Base-by-base conservation (phyloP, 441 rosid species). In the Adansonia grandidieri region DNA sequence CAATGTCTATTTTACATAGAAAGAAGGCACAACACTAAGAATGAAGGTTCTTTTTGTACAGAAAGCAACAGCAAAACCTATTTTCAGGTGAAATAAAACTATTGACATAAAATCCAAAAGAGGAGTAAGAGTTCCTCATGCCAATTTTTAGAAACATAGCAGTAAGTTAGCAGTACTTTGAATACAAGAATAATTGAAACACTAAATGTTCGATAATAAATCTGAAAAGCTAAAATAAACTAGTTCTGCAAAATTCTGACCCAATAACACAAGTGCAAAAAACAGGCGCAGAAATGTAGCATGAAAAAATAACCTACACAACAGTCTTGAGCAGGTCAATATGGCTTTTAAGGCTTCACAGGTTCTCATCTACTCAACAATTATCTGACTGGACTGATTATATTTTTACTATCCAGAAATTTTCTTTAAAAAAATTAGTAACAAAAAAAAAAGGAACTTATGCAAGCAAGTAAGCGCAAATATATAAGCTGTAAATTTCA, bases 41-140 rank as follows among this genome's bases (percentile, higher is more conserved):
- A 9, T 74, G 67, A 79, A 71, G 57, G 45, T 17, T 78, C 44
- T 63, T 47, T 8, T 74, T 54, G 48, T 63, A 45, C 57, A 74
- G 73, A 57, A 74, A 72, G 47, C 64, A 56, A 72, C 32, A 11
- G 32, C 32, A 72, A 71, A 40, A 9, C 75, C 50, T 15, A 56
- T 56, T 37, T 54, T 53, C 28, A 4, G 50, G 20, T 6, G 8
- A 37, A 54, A 57, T 20, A 54, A 56, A 72, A 37, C 6, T 37
- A 2, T 11, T 72, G 4, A 53, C 63, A 71, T 71, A 71, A 71
- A 24, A 71, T 51, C 74, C 24, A 70, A 48, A 69, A 22, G 10
- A 28, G 14, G 37, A n/a, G 28, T 64, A 22, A 47, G 9, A 71
- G n/a, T 53, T 28, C 62, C 11, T 32, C 48, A 71, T 4, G 17